These are phyloP conservation scores for Ustilago shanxiensis DNA, from an alignment of 1,284 basidiomycete species.

Conservation along the genomic window DNA sequence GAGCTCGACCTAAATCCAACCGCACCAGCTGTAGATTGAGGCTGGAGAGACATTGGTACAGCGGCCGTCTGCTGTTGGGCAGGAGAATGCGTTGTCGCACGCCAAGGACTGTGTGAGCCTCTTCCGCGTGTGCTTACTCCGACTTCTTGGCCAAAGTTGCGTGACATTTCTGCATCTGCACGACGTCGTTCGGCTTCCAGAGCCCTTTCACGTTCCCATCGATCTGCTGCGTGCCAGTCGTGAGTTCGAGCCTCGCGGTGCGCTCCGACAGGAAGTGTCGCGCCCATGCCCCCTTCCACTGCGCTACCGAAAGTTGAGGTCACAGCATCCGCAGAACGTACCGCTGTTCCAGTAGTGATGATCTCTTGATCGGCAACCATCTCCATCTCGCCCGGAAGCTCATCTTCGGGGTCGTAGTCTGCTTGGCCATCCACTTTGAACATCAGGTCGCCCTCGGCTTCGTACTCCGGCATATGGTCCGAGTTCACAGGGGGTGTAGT, in stretches of 20 bases:
- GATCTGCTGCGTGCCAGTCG: constrained; percentile 38
- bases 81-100: constrained; percentile 9
- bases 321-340: constrained; percentile 1
- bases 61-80: not conserved
- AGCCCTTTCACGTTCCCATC: constrained; percentile 42
- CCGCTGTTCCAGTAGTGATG: not conserved
- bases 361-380: constrained; percentile 37
- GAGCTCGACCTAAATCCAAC: constrained; percentile 33
- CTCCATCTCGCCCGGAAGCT: constrained; percentile 53
- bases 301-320: constrained; percentile 18
- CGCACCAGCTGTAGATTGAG: constrained; percentile 3
- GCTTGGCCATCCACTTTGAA: constrained; percentile 40
- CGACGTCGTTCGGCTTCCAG: constrained; percentile 44
- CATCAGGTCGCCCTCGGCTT: constrained; percentile 47
- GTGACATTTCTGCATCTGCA: constrained; percentile 54
- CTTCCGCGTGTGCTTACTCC: constrained; percentile 46
- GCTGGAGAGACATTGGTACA: constrained; percentile 3
- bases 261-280: constrained; percentile 35
- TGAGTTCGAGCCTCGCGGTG: constrained; percentile 30
- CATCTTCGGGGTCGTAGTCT: constrained; percentile 49
- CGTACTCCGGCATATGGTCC: constrained; percentile 26
- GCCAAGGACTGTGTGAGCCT: constrained; percentile 50
- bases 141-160: constrained; percentile 54
- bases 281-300: constrained; percentile 40
- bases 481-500: not conserved